Base-by-base conservation (phyloP, 495 filamentous ascomycete species). In the Bombardia bombarda region DNA sequence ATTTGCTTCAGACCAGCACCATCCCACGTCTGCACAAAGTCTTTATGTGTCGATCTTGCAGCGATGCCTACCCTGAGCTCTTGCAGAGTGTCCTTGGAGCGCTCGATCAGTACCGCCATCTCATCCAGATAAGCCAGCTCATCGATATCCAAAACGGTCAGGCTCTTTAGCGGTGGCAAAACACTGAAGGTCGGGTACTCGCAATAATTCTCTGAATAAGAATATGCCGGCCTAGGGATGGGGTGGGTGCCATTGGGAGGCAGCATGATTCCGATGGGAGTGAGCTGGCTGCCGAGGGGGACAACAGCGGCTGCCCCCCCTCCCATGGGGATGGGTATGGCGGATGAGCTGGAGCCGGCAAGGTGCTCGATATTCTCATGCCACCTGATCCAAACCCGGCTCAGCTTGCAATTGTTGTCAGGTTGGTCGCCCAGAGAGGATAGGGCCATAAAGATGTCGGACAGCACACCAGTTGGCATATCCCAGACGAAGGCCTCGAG, bases 401-500 rank as follows among this genome's bases (percentile, higher is more conserved):
- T 82, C 43, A 95, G 63, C 7, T 83, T 82, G 52, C 82, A 79
- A 20, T 82, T 70, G 38, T 75, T 66, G 13, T 73, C 68, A n/a
- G 74, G 58, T 12, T 73, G 66, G 33, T 79, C 65, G 50, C 82
- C 75, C 18, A 92, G 67, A 0, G 84, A 90, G 0, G 82, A 73
- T 31, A 96, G 71, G 18, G 90, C 82, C 53, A 88, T 75, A 74
- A 90, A 97, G 22, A 93, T 82, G 51, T 94, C 87, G 37, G 88
- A 75, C 31, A 90, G 63, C 19, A 95, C 83, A 0, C 90, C 90
- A 0, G 88, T 95, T 0, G 89, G 87, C 90, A 95, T 95, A 57
- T 97, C 90, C 90, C 90, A 97, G 9, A 88, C 69, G 52, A 97
- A 97, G 0, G 80, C 82, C 61, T 97, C 89, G 16, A 97, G 74